phyloP scores from a whole-genome alignment of 495 filamentous ascomycete genomes.

The Podospora sp. region DNA sequence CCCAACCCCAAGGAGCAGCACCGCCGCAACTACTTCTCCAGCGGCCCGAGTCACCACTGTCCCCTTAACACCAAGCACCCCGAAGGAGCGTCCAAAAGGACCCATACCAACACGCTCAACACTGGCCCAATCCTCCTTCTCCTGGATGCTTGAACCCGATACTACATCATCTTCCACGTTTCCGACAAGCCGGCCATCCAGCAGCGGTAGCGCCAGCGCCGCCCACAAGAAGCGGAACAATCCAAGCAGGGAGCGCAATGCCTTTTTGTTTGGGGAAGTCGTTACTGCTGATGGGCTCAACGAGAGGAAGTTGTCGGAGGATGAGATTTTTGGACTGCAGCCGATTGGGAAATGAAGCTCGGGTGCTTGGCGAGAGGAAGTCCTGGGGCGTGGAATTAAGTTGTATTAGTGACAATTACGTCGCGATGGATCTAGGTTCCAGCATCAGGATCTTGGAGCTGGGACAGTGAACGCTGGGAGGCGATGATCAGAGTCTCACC shows the following conservation, averaged over 20 bases:
- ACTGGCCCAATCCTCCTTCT: conserved; percentile 83
- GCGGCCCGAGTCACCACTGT: neutral
- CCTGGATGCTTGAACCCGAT: conserved; percentile 85
- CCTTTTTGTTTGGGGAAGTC: conserved; percentile 60
- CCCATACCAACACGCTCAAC: conserved; percentile 63
- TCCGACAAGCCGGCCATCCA: conserved; percentile 23
- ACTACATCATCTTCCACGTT: conserved; percentile 28
- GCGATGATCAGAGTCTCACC: too few species aligned
- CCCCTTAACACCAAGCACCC: neutral
- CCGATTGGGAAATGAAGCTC: conserved; percentile 37
- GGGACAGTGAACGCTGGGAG: too few species aligned
- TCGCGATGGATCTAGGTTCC: too few species aligned
- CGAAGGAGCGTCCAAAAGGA: conserved; percentile 26
- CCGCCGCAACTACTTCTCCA: neutral
- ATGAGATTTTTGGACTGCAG: conserved; percentile 52
- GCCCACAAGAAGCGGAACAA: conserved; percentile 43
- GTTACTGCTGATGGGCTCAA: conserved; percentile 30
- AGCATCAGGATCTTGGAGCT: too few species aligned
- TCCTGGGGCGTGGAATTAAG: neutral
- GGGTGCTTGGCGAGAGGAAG: neutral
- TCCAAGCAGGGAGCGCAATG: conserved; percentile 53
- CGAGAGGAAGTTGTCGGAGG: conserved; percentile 33
- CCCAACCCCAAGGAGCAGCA: conserved; percentile 15
- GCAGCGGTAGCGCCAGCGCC: conserved; percentile 13
- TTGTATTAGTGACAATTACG: too few species aligned